Conservation (phyloP, 1,284 basidiomycete species). For the Malassezia japonica region DNA sequence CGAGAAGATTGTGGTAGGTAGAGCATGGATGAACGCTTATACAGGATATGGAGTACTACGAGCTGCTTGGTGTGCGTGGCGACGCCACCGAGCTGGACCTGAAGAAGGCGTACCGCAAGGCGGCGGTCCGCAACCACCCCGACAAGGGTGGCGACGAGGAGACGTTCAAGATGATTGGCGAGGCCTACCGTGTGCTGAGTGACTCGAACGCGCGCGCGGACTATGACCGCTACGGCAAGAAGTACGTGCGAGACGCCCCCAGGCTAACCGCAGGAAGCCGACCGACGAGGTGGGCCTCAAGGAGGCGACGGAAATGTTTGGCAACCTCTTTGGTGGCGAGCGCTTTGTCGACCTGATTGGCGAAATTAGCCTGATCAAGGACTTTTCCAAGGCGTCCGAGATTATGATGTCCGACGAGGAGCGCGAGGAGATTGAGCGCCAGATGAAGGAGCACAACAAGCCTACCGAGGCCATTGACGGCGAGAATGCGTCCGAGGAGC, state of each 20-base stretch:
- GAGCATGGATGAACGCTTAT: background rate
- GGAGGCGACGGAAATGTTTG: conserved; percentile 49
- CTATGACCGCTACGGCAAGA: conserved; percentile 90
- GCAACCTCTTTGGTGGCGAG: conserved; percentile 47
- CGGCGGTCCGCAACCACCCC: conserved; percentile 73
- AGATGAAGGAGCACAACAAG: conserved; percentile 52
- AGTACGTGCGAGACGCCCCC: conserved; percentile 56
- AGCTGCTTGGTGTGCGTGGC: conserved; percentile 46
- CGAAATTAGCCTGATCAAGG: conserved; percentile 47
- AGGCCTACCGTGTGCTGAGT: conserved; percentile 51
- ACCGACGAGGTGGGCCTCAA: conserved; percentile 46
- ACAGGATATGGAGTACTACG: conserved; percentile 47
- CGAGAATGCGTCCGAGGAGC: conserved; percentile 17
- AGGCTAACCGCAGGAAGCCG: conserved; percentile 27
- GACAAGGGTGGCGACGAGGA: conserved; percentile 48
- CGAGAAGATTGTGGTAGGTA: conserved; percentile 31
- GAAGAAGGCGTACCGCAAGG: conserved; percentile 91
- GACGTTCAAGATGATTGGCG: conserved; percentile 54
- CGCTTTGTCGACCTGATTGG: conserved; percentile 47
- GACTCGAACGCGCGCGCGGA: conserved; percentile 70
- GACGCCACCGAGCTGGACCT: conserved; percentile 59
- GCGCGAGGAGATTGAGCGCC: conserved; percentile 69
- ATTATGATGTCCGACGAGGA: conserved; percentile 70
- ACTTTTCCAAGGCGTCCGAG: conserved; percentile 49
- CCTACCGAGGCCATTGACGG: conserved; percentile 16